These are phyloP conservation scores for Leccinum incarnatum DNA, from an alignment of 768 basidiomycete genomes.

Conservation along the genomic window DNA sequence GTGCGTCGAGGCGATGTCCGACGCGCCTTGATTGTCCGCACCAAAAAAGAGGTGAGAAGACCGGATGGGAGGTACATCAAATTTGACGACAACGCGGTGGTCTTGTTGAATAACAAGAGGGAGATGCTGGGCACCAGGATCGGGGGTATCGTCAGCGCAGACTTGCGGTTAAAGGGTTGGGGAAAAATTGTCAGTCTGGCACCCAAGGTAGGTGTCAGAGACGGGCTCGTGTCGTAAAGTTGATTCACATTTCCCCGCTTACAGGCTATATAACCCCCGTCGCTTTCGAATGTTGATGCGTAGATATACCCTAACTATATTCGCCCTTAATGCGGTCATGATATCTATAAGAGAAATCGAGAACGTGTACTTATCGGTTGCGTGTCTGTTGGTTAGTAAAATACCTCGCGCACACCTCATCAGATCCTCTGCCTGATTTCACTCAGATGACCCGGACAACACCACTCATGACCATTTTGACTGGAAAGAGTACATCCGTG, in stretches of 20 bases:
- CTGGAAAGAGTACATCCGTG: neutral
- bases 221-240: neutral
- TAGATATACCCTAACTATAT: constrained; percentile 15
- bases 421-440: neutral
- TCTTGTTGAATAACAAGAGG: constrained; percentile 90
- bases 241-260: neutral
- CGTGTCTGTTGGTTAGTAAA: neutral
- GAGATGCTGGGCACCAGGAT: constrained; percentile 96
- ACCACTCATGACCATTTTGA: constrained; percentile 2
- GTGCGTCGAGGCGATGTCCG: constrained; percentile 92
- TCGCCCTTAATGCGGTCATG: neutral
- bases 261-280: constrained; percentile 18
- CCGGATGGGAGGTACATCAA: constrained; percentile 85
- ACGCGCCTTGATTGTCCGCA: constrained; percentile 93
- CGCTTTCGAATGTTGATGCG: neutral
- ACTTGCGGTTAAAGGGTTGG: constrained; percentile 90
- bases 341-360: no score
- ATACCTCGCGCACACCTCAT: neutral
- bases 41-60: constrained; percentile 79
- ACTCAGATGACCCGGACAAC: constrained; percentile 15
- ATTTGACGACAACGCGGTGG: constrained; percentile 97
- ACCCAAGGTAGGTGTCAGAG: constrained; percentile 61
- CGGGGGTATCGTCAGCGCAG: constrained; percentile 89
- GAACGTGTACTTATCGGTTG: neutral
- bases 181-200: constrained; percentile 90